Base-by-base conservation (phyloP, 257 asterid species). In the Solanum chiquidenum region DNA sequence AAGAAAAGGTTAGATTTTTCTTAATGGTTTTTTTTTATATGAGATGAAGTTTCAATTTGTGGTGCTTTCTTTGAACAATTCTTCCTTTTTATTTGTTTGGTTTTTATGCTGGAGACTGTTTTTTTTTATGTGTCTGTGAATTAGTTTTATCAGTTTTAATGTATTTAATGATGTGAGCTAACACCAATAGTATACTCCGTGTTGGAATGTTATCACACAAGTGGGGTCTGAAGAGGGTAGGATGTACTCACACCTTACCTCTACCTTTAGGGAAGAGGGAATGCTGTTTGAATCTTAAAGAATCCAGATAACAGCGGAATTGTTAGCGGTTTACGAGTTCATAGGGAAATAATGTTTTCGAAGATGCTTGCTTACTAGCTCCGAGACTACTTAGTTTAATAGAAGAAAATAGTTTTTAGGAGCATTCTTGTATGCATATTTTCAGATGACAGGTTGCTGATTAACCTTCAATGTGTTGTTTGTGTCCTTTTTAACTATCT, bases 1-100 rank as follows among this genome's bases (percentile, higher is more conserved):
- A 83, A 31, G 88, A 91, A 9, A 88, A 89, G 93, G 95, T 90
- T 66, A 27, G 5, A 2, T 87, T 52, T 69, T 44, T 11, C 20
- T 69, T 31, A 72, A 27, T 12, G 16, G 0, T 40, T 7, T 74
- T 55, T 33, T 34, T 34, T 73, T 7, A 71, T 71, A 33, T 72
- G 79, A 72, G 75, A 68, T 74, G 52, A 74, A 74, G 21, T 35
- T 74, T 72, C 29, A 4, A 34, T 72, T 21, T 3, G 6, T 3
- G 27, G 14, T 74, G n/a, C 1, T 35, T 37, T 34, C 2, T 37
- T 34, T 74, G 3, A 2, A 37, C 0, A 20, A 21, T 35, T 74
- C 8, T 72, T 74, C 9, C 9, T 35, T 35, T 31, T 71, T 31
- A 71, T 71, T 31, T 71, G n/a, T 68, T 68, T 27, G 37, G 2